These are phyloP conservation scores for Hordeum marinum DNA, from an alignment of 176 grass and related monocot genomes.

Conservation along the genomic window DNA sequence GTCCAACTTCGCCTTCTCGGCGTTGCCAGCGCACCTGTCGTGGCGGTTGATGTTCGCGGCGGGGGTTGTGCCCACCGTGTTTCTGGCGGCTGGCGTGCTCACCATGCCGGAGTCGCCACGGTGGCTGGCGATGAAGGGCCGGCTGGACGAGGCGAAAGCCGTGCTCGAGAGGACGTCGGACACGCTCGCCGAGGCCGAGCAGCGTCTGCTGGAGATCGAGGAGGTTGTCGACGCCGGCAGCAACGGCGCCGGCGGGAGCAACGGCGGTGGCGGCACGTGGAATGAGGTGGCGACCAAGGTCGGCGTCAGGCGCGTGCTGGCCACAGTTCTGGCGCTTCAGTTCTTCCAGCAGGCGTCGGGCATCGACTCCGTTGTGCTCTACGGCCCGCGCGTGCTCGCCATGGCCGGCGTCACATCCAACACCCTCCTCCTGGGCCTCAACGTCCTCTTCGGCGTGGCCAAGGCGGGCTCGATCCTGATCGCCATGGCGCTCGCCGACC, in stretches of 20 bases:
- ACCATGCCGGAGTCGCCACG: constrained; percentile 86
- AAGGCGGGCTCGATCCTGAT: constrained; percentile 65
- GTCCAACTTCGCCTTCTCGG: constrained; percentile 59
- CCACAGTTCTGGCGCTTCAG: constrained; percentile 11
- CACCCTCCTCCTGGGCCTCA: constrained; percentile 44
- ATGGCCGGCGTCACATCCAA: constrained; percentile 45
- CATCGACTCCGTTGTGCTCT: constrained; percentile 62
- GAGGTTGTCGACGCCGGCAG: constrained; percentile 16
- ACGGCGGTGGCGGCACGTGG: constrained; percentile 22
- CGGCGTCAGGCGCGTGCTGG: no score
- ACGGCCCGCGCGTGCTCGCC: constrained; percentile 55
- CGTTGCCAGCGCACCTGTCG: constrained; percentile 38
- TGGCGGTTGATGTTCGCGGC: constrained; percentile 67
- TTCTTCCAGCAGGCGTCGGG: constrained; percentile 79
- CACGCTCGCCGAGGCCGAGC: constrained; percentile 38
- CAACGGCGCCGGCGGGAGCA: no score
- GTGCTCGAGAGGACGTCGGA: constrained; percentile 61
- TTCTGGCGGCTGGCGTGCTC: constrained; percentile 51
- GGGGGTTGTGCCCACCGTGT: constrained; percentile 32
- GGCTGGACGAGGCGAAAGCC: constrained; percentile 33
- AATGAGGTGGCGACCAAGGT: constrained; percentile 23
- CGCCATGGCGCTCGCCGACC: constrained; percentile 51
- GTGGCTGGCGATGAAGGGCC: constrained; percentile 83
- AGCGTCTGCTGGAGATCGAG: constrained; percentile 51
- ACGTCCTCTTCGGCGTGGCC: constrained; percentile 54